A percentile compares a stretch with the other conserved stretches of the same genome.
phyloP scores from a whole-genome alignment of 2,329 filamentous ascomycete species.

The Aulographum hederae region DNA sequence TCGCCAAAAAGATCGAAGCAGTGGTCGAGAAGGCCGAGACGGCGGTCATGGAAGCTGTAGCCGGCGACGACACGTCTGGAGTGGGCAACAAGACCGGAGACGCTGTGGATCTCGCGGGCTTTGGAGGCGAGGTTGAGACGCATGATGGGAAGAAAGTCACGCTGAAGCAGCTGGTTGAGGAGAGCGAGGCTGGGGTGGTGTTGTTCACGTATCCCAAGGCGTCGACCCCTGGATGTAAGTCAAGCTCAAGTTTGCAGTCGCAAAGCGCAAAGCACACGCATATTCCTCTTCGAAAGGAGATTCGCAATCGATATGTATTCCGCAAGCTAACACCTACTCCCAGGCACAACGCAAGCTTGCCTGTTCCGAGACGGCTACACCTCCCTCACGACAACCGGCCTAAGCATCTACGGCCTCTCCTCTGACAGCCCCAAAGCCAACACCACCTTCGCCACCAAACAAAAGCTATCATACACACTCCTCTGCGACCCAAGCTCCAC shows the following conservation, averaged over 20 bases:
- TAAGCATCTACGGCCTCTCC: slow-evolving; percentile 80
- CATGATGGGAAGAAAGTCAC: slow-evolving; percentile 69
- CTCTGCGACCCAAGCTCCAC: slow-evolving; percentile 62
- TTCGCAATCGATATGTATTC: not conserved
- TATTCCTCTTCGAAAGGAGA: slow-evolving; percentile 5
- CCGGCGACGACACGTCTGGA: slow-evolving; percentile 14
- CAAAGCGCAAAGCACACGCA: not conserved
- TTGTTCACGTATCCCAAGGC: slow-evolving; percentile 94
- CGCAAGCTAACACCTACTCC: too few species aligned
- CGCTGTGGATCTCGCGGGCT: slow-evolving; percentile 32
- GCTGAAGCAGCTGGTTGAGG: slow-evolving; percentile 61
- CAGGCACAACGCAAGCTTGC: slow-evolving; percentile 85
- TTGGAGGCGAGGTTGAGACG: slow-evolving; percentile 58
- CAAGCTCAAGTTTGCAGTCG: too few species aligned
- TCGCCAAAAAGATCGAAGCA: slow-evolving; percentile 13
- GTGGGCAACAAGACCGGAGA: slow-evolving; percentile 27
- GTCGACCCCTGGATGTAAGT: slow-evolving; percentile 82
- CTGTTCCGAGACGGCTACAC: slow-evolving; percentile 77
- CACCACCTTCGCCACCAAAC: slow-evolving; percentile 79
- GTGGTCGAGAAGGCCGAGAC: slow-evolving; percentile 6
- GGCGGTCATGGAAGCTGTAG: slow-evolving; percentile 10
- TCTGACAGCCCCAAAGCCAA: slow-evolving; percentile 81
- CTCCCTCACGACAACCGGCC: slow-evolving; percentile 56
- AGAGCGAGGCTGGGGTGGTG: slow-evolving; percentile 72
- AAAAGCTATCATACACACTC: slow-evolving; percentile 73